These are phyloP conservation scores for Scheffersomyces illinoinensis DNA, from an alignment of 1,139 yeast genomes.

Conservation along the genomic window DNA sequence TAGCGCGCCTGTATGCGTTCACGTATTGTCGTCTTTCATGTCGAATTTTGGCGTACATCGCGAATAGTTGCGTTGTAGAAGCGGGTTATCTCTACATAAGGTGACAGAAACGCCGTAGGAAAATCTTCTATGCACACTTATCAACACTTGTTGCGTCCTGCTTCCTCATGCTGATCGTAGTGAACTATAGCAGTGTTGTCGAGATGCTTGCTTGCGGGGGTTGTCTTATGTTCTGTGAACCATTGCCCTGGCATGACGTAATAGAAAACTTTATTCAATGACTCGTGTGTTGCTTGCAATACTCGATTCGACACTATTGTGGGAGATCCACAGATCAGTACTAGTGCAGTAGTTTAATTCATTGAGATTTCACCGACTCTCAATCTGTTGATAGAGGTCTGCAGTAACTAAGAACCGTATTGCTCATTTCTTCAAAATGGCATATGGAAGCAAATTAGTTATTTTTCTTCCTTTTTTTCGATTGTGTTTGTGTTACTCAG, in stretches of 20 bases:
- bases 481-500: not conserved
- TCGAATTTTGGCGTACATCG: not conserved
- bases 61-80: not conserved
- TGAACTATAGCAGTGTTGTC: not conserved
- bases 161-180: not conserved
- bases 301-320: not conserved
- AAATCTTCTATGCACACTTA: not conserved
- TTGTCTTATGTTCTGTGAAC: not conserved
- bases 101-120: not conserved
- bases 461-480: not conserved
- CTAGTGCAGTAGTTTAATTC: not conserved
- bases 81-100: not conserved
- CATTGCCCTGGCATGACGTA: not conserved
- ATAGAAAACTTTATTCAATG: not conserved
- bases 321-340: not conserved
- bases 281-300: not conserved
- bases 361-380: not conserved
- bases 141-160: not conserved
- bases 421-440: not conserved
- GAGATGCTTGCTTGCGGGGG: not conserved
- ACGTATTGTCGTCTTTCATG: not conserved
- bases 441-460: not conserved
- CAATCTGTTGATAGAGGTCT: not conserved
- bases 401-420: not conserved
- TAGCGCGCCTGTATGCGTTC: not conserved